Conservation (phyloP, 1,284 basidiomycete genomes). For the Fomitiporia mediterranea region DNA sequence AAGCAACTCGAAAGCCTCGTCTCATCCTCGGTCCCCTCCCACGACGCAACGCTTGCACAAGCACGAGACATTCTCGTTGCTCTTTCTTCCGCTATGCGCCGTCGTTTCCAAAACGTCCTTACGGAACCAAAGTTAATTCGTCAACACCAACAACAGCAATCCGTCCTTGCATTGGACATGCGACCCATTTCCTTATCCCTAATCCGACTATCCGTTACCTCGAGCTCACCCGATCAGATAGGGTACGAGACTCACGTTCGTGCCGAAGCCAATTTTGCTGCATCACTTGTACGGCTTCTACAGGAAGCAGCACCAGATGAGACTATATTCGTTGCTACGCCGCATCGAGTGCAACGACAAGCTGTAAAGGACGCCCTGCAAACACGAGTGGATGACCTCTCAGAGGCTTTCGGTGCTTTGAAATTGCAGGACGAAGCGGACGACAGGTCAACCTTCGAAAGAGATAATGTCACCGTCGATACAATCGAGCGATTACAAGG, state of each 20-base stretch:
- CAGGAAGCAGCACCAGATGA: conserved; percentile 36
- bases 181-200: conserved; percentile 38
- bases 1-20: conserved; percentile 28
- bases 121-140: neutral
- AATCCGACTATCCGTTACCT: conserved; percentile 34
- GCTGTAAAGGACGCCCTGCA: conserved; percentile 39
- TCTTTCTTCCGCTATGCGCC: conserved; percentile 20
- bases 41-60: conserved; percentile 1
- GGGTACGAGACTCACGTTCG: conserved; percentile 42
- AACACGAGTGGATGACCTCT: conserved; percentile 17
- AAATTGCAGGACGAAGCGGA: conserved; percentile 6
- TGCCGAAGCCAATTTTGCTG: conserved; percentile 42
- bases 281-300: conserved; percentile 36
- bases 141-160: neutral
- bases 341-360: conserved; percentile 44
- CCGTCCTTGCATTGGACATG: conserved; percentile 4
- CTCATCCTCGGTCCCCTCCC: conserved; percentile 26
- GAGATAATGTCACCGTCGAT: conserved; percentile 38
- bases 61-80: conserved; percentile 16
- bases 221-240: conserved; percentile 29
- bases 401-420: conserved; percentile 15
- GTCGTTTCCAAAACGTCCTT: conserved; percentile 6
- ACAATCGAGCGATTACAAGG: conserved; percentile 47
- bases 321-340: conserved; percentile 46
- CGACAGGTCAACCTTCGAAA: conserved; percentile 5